Evolutionary conservation across 2,329 filamentous ascomycete species (phyloP).

Genomic region (Epichloe gansuensis): DNA sequence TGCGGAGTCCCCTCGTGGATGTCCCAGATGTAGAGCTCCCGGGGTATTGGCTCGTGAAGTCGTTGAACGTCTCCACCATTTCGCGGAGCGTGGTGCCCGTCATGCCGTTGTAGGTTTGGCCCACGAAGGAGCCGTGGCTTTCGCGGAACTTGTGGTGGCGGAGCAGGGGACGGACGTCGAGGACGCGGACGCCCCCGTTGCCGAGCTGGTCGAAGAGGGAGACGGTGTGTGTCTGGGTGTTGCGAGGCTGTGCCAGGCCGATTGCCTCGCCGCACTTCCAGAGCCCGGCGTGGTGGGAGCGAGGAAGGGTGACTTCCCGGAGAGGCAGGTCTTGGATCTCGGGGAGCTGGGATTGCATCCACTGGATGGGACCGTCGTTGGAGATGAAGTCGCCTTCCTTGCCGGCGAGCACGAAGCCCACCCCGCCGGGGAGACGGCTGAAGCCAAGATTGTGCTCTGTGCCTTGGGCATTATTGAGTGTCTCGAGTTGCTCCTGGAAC

Average conservation of each 20-base stretch:
- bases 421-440: conserved; percentile 9
- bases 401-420: conserved; percentile 19
- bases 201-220: conserved; percentile 15
- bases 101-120: conserved; percentile 12
- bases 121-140: conserved; percentile 11
- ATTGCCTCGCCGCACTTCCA: conserved; percentile 5
- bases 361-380: conserved; percentile 13
- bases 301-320: conserved; percentile 18
- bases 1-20: conserved; percentile 11
- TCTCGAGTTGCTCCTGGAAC: conserved; percentile 15
- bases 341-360: conserved; percentile 19
- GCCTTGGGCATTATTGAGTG: conserved; percentile 8
- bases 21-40: conserved; percentile 24
- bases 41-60: conserved; percentile 16
- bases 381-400: conserved; percentile 18
- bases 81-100: conserved; percentile 14
- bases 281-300: conserved; percentile 21
- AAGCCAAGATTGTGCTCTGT: conserved; percentile 10
- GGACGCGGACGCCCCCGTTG: conserved; percentile 17
- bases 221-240: conserved; percentile 15
- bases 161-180: conserved; percentile 16
- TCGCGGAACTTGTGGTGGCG: conserved; percentile 7
- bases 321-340: conserved; percentile 17
- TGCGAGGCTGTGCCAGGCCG: conserved; percentile 6
- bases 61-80: conserved; percentile 18